Percentiles rank a stretch among this genome's conserved stretches.
These are phyloP conservation scores for Tricladium varicosporioides DNA, from an alignment of 2,329 filamentous ascomycete genomes.

Conservation along the genomic window DNA sequence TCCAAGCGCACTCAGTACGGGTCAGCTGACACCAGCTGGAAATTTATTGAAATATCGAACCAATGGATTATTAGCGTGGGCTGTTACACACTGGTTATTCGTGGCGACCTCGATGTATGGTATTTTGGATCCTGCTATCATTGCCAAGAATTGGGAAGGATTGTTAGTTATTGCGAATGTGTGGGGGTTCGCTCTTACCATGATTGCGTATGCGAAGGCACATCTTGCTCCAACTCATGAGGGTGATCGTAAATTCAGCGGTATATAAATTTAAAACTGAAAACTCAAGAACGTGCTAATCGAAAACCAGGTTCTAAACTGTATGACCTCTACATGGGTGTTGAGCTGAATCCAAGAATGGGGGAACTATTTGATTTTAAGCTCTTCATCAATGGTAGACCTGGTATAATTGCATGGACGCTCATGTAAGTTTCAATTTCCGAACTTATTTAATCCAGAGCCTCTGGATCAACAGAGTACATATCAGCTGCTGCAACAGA, in stretches of 20 bases:
- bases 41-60: constrained; percentile 42
- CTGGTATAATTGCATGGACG: constrained; percentile 48
- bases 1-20: constrained; percentile 34
- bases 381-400: constrained; percentile 45
- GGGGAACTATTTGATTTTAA: constrained; percentile 45
- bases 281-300: background rate
- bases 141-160: constrained; percentile 43
- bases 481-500: too few species aligned
- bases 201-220: constrained; percentile 40
- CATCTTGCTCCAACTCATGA: constrained; percentile 39
- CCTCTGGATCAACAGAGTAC: too few species aligned
- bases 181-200: constrained; percentile 35
- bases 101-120: constrained; percentile 29
- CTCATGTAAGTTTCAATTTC: constrained; percentile 37
- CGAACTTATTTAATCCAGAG: constrained; percentile 3
- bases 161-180: constrained; percentile 40
- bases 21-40: constrained; percentile 44
- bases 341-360: constrained; percentile 45
- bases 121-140: constrained; percentile 38
- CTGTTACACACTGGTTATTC: constrained; percentile 38
- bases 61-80: constrained; percentile 43
- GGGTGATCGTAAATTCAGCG: constrained; percentile 43
- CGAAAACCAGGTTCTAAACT: constrained; percentile 35
- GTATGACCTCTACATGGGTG: constrained; percentile 47
- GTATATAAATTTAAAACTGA: constrained; percentile 19